Evolutionary conservation across 192 early-diverging fungal genomes (phyloP).

Genomic region (Linnemannia schmuckeri): DNA sequence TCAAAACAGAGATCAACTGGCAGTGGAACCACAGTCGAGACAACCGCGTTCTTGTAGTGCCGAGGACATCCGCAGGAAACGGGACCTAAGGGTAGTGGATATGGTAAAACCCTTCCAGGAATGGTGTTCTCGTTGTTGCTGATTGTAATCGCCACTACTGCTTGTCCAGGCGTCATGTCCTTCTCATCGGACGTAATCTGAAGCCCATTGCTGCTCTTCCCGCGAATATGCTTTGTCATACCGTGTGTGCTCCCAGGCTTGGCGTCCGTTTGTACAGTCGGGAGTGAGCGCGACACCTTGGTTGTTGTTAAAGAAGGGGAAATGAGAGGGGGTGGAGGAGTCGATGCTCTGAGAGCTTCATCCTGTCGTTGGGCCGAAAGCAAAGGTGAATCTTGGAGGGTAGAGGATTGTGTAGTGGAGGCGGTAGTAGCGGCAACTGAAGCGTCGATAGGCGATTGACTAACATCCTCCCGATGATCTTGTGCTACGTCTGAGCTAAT

Average conservation of each 20-base stretch:
- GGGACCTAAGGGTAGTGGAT: not conserved
- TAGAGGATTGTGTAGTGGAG: not conserved
- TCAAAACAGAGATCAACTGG: constrained; percentile 35
- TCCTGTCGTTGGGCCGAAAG: not conserved
- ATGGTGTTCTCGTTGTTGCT: not conserved
- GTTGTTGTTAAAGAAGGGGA: constrained; percentile 37
- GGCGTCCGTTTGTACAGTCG: constrained; percentile 10
- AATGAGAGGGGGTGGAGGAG: constrained; percentile 24
- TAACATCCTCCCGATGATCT: not conserved
- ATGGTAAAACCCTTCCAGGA: not conserved
- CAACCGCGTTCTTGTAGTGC: constrained; percentile 28
- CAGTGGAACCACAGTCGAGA: constrained; percentile 22
- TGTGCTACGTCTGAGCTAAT: not conserved
- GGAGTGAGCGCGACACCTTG: constrained; percentile 31
- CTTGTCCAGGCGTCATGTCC: not conserved
- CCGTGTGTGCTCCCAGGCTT: not conserved
- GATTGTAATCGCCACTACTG: not conserved
- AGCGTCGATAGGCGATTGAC: not conserved
- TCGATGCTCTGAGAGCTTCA: not conserved
- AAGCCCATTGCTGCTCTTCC: not conserved
- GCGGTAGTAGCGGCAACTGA: not conserved
- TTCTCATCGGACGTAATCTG: not conserved
- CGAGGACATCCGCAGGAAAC: constrained; percentile 29
- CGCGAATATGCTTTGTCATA: not conserved
- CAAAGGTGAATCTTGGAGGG: not conserved